Percentiles rank a stretch among this genome's conserved stretches.
These are phyloP conservation scores for Rhododendron ovatum DNA, from an alignment of 148 eudicot species.

Conservation along the genomic window DNA sequence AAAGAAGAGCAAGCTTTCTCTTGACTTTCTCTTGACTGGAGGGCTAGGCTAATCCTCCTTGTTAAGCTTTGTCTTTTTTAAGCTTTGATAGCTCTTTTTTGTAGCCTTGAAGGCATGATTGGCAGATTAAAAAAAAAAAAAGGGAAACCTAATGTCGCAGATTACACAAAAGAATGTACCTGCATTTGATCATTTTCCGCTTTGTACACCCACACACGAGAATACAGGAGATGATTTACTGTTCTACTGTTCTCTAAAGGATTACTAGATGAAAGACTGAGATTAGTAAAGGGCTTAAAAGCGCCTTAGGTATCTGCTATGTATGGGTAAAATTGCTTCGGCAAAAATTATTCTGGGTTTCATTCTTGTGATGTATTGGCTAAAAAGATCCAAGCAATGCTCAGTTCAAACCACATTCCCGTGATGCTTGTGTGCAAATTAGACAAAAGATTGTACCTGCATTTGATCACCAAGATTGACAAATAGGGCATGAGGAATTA, in stretches of 20 bases:
- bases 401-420: too few species aligned
- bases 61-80: too few species aligned
- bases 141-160: too few species aligned
- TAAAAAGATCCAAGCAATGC: background rate
- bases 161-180: too few species aligned
- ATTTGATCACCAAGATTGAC: slow-evolving; percentile 37
- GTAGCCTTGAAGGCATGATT: too few species aligned
- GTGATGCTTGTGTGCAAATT: too few species aligned
- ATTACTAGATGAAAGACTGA: background rate
- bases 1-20: too few species aligned
- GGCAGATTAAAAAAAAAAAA: too few species aligned
- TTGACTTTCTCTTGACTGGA: too few species aligned
- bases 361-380: background rate
- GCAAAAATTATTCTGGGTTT: too few species aligned
- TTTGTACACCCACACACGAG: background rate
- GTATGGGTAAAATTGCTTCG: background rate
- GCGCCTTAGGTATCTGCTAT: background rate
- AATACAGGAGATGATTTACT: background rate
- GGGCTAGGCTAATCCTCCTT: too few species aligned
- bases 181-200: background rate
- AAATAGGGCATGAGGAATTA: slow-evolving; percentile 36
- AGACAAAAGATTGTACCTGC: slow-evolving; percentile 11
- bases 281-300: background rate
- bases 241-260: background rate
- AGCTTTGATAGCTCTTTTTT: too few species aligned